phyloP scores from a whole-genome alignment of 2,329 filamentous ascomycete species.

The Talaromyces sp. region DNA sequence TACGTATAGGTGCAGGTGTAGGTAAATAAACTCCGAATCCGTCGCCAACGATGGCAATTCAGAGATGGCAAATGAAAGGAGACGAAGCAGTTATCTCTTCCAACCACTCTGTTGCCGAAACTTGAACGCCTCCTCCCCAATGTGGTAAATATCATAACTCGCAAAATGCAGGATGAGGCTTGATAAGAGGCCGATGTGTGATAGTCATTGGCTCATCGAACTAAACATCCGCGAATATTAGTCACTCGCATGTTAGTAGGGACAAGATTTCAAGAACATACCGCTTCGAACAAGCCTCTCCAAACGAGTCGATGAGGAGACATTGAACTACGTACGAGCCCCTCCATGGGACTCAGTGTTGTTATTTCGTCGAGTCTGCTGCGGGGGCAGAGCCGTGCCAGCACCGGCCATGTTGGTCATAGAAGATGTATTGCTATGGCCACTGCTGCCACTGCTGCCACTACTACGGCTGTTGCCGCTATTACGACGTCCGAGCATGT shows the following conservation, averaged over 20 bases:
- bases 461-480: slow-evolving; percentile 28
- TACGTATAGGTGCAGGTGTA: not conserved
- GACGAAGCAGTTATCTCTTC: not conserved
- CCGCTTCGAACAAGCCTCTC: not conserved
- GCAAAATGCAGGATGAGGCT: not conserved
- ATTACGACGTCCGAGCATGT: slow-evolving; percentile 10
- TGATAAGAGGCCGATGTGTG: not conserved
- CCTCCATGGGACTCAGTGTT: not conserved
- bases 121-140: not conserved
- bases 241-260: not conserved
- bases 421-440: slow-evolving; percentile 29
- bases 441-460: slow-evolving; percentile 24
- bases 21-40: slow-evolving; percentile 13
- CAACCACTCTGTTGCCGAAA: slow-evolving; percentile 6
- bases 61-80: slow-evolving; percentile 3
- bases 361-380: not conserved
- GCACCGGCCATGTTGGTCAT: slow-evolving; percentile 24
- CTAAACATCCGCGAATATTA: too few relatives aligned
- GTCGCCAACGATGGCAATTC: slow-evolving; percentile 15
- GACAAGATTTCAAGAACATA: not conserved
- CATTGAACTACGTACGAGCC: not conserved
- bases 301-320: not conserved
- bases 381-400: slow-evolving; percentile 23
- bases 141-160: not conserved
- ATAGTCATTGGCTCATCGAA: not conserved